Evolutionary conservation across 345 rosid species (phyloP).

Genomic region (Hypericum perforatum): DNA sequence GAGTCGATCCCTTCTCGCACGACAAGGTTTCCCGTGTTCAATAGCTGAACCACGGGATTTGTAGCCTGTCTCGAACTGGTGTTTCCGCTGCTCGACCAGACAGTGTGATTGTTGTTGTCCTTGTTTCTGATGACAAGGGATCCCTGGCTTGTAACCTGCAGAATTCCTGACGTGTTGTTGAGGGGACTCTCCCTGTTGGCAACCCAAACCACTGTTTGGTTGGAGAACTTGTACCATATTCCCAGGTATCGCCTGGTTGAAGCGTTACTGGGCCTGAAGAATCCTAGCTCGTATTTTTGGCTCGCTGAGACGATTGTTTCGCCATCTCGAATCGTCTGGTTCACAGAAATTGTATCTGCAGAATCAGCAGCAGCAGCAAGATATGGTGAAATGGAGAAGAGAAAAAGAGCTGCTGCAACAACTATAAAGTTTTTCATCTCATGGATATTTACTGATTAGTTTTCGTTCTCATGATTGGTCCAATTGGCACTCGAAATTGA

Average conservation of each 20-base stretch:
- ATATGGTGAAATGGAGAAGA: neutral
- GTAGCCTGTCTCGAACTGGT: slow-evolving; percentile 1
- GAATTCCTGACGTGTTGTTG: slow-evolving; percentile 8
- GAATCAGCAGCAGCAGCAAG: neutral
- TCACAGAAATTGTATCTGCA: slow-evolving; percentile 9
- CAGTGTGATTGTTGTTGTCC: neutral
- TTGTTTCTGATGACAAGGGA: slow-evolving; percentile 3
- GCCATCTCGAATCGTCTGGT: slow-evolving; percentile 14
- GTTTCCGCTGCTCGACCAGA: neutral
- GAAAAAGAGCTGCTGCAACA: neutral
- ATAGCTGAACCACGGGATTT: neutral
- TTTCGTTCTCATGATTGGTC: too few relatives aligned
- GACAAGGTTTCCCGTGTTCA: slow-evolving; percentile 1
- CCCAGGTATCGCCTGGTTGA: slow-evolving; percentile 14
- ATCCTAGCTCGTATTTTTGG: slow-evolving; percentile 16
- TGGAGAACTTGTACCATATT: slow-evolving; percentile 18
- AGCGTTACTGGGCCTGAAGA: slow-evolving; percentile 10
- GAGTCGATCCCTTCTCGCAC: neutral
- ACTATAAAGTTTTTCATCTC: too few relatives aligned
- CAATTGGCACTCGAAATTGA: too few relatives aligned
- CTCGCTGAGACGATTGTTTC: slow-evolving; percentile 12
- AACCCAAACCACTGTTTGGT: slow-evolving; percentile 12
- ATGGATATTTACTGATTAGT: too few relatives aligned
- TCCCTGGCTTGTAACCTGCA: slow-evolving; percentile 12
- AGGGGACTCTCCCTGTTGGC: slow-evolving; percentile 22